Evolutionary conservation across 768 basidiomycete genomes (phyloP).

Genomic region (Lepiota venenata): DNA sequence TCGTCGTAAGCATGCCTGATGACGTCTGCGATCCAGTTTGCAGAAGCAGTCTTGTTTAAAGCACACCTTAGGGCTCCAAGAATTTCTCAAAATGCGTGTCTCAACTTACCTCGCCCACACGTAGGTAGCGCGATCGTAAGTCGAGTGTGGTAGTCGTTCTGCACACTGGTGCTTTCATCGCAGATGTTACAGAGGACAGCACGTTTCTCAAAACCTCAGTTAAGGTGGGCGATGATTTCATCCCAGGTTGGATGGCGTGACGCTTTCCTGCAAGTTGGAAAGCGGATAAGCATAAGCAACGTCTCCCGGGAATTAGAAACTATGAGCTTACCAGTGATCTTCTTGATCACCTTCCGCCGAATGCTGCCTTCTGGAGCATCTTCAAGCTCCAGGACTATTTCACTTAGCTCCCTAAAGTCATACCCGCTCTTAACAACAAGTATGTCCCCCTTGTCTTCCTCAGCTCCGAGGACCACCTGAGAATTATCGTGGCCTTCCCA

Average conservation of each 20-base stretch:
- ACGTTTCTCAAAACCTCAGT: constrained; percentile 56
- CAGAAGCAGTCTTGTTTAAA: constrained; percentile 52
- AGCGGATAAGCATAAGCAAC: constrained; percentile 2
- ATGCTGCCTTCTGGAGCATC: constrained; percentile 59
- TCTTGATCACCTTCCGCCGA: constrained; percentile 59
- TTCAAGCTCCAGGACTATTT: constrained; percentile 60
- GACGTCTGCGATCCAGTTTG: constrained; percentile 87
- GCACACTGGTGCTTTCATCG: constrained; percentile 76
- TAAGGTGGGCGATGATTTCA: constrained; percentile 53
- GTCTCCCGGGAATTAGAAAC: background rate
- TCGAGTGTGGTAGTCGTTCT: constrained; percentile 65
- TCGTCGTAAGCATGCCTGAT: constrained; percentile 82
- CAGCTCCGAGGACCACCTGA: constrained; percentile 56
- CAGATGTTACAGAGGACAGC: constrained; percentile 63
- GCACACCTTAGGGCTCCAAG: background rate
- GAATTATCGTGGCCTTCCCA: constrained; percentile 67
- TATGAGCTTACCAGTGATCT: constrained; percentile 48
- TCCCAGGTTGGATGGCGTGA: constrained; percentile 57
- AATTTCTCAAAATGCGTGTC: background rate
- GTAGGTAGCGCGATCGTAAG: constrained; percentile 69
- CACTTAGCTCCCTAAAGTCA: constrained; percentile 86
- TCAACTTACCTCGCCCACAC: constrained; percentile 60
- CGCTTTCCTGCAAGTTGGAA: constrained; percentile 49
- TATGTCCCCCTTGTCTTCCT: constrained; percentile 68
- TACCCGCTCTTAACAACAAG: constrained; percentile 84